Evolutionary conservation across 148 eudicot genomes (phyloP), one percentile per base, ranked within the genome.

Genomic region (Mesembryanthemum crystallinum): DNA sequence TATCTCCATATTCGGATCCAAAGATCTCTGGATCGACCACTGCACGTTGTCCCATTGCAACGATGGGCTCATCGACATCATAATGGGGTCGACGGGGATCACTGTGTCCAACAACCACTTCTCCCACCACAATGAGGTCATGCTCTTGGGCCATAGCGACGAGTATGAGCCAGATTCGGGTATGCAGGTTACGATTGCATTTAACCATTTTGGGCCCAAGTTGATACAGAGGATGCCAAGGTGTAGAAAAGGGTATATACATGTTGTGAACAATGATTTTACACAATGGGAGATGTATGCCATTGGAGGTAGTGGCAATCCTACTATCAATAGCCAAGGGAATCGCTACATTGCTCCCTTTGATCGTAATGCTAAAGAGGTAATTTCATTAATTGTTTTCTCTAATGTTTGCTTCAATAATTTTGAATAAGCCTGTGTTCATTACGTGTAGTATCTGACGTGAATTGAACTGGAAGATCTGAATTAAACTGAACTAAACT

Each of bases 231-330:
- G 99, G 80, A 96, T 96, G 98, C 99, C 99, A 4, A 84, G 99
- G 79, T 96, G 99, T 61, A 82, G 99, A 27, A 82, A 86, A 76
- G 99, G 99, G 57, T 96, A 91, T 27, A 91, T 96, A 62, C 99
- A 96, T 64, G 99, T 96, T 1, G 97, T 96, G 5, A 96, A 96
- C 70, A 96, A 96, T 61, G 97, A 91, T 58, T 96, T 85, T 69
- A 89, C 95, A 1, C 83, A 83, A 64, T 96, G 99, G 99, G 97
- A 96, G 73, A 96, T 96, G 99, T 96, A 96, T 73, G 99, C 99
- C 0, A 92, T 96, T 37, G 99, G 99, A 5, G 99, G 99, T 13
- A 96, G 99, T 52, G 95, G 91, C 0, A 92, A 84, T 75, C 99
- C 99, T 0, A 96, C 99, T 17, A 92, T 96, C 27, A 93, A 92